phyloP scores from a whole-genome alignment of 2,329 filamentous ascomycete species.

The Aspergillus sp. region DNA sequence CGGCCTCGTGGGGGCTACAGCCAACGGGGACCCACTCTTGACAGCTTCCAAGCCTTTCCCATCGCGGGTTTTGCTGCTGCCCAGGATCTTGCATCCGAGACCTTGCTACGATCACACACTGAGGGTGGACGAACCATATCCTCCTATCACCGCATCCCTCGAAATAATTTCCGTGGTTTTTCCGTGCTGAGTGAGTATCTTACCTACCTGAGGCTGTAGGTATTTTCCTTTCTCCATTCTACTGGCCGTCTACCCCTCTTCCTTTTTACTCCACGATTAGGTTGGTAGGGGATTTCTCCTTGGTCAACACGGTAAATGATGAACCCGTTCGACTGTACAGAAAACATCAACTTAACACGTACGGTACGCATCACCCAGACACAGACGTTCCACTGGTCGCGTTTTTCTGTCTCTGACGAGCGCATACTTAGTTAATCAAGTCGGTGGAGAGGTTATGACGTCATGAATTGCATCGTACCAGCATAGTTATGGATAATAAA shows the following conservation, averaged over 20 bases:
- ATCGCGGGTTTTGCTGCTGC: slow-evolving; percentile 13
- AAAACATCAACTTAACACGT: background rate
- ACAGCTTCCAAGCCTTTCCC: slow-evolving; percentile 24
- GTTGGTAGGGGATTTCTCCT: background rate
- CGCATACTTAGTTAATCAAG: slow-evolving; percentile 1
- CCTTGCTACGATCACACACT: slow-evolving; percentile 22
- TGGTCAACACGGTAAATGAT: too few species aligned
- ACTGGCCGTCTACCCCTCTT: background rate
- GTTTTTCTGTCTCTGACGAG: background rate
- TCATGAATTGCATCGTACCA: too few species aligned
- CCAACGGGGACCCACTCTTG: slow-evolving; percentile 24
- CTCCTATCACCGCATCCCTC: background rate
- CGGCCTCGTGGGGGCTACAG: slow-evolving; percentile 15
- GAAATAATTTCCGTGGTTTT: background rate
- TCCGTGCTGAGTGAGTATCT: background rate
- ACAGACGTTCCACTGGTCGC: too few species aligned
- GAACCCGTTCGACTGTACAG: background rate
- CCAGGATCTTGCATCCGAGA: slow-evolving; percentile 24
- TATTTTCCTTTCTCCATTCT: background rate
- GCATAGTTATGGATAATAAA: too few species aligned
- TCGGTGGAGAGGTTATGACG: slow-evolving; percentile 15
- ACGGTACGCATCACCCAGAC: too few species aligned
- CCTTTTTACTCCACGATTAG: background rate
- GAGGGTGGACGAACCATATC: background rate
- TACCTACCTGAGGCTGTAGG: too few species aligned